Evolutionary conservation across 129 eudicot genomes (phyloP), one percentile per base, ranked within the genome.

Genomic region (Artemisia tridentata): DNA sequence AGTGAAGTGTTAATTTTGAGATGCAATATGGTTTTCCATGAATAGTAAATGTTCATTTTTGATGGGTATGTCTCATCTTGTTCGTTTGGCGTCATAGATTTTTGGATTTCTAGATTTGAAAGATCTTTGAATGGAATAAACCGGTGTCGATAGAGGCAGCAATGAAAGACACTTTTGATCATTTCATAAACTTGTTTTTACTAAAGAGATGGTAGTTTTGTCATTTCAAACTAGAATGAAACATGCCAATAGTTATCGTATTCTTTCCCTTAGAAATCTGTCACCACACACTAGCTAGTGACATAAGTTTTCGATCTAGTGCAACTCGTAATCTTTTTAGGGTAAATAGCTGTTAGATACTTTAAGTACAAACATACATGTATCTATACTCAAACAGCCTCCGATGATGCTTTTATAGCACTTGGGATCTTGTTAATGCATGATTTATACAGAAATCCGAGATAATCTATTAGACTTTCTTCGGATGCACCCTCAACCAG

Each of bases 341-440:
- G 17, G 49, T 31, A 16, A 19, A 60, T 64, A 56, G 0, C 23
- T 46, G 16, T 21, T 21, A 38, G 19, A 50, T 17, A 31, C 65
- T n/a, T 31, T 71, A 76, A 8, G 49, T 62, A 31, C 57, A 63
- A 53, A 56, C 18, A 10, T 5, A 16, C 49, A 78, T 34, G 48
- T 29, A 34, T 69, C 11, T 41, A 61, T 27, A 20, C 50, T 65
- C 65, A 69, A 65, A 20, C 20, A 8, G 52, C 66, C 45, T 14
- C 20, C 14, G 45, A 74, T 23, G 84, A 71, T 60, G 83, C 75
- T 18, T 69, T 71, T 53, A 78, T 63, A 55, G 96, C 96, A 31
- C 74, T 78, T 38, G 64, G 72, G 5, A 89, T 84, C 88, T 84
- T 89, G 71, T 78, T 75, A 76, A 89, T 86, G 78, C 92, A 89